These are phyloP conservation scores for Skeletonema tropicum DNA, from an alignment of 108 stramenopile species.

Conservation along the genomic window DNA sequence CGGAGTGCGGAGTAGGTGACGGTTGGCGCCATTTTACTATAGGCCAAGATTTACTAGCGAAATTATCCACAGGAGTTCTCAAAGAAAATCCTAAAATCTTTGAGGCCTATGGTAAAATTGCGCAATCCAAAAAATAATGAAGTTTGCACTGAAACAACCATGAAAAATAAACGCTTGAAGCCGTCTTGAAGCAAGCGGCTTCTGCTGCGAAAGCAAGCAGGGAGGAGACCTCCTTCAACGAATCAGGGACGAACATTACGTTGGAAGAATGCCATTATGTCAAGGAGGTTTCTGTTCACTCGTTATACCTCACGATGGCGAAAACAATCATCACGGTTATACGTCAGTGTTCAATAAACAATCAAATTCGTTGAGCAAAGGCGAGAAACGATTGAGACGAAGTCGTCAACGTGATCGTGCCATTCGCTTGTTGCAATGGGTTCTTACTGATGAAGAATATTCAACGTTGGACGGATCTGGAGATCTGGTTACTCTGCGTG, in stretches of 20 bases:
- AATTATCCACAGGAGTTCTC: too few relatives aligned
- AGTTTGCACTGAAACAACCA: too few relatives aligned
- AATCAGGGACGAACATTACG: not conserved
- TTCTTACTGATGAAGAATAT: conserved; percentile 45
- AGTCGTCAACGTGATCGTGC: conserved; percentile 40
- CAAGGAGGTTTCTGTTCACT: conserved; percentile 36
- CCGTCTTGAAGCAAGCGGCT: too few relatives aligned
- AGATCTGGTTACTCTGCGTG: conserved; percentile 43
- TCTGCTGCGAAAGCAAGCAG: not conserved
- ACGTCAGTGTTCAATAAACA: conserved; percentile 7
- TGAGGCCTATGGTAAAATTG: not conserved
- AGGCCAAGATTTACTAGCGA: not conserved
- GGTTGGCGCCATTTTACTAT: not conserved
- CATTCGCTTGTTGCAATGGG: conserved; percentile 33
- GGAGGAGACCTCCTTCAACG: not conserved
- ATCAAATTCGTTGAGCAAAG: conserved; percentile 28
- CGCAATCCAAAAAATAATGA: not conserved
- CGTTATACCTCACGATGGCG: conserved; percentile 24
- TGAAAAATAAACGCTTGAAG: too few relatives aligned
- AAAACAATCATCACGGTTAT: conserved; percentile 7
- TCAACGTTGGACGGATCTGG: conserved; percentile 31
- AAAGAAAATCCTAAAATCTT: not conserved
- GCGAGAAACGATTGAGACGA: conserved; percentile 37
- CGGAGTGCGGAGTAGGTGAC: too few relatives aligned
- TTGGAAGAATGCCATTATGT: conserved; percentile 13